Evolutionary conservation across 2,329 filamentous ascomycete genomes (phyloP).

Genomic region (Penicillium vulpinum): DNA sequence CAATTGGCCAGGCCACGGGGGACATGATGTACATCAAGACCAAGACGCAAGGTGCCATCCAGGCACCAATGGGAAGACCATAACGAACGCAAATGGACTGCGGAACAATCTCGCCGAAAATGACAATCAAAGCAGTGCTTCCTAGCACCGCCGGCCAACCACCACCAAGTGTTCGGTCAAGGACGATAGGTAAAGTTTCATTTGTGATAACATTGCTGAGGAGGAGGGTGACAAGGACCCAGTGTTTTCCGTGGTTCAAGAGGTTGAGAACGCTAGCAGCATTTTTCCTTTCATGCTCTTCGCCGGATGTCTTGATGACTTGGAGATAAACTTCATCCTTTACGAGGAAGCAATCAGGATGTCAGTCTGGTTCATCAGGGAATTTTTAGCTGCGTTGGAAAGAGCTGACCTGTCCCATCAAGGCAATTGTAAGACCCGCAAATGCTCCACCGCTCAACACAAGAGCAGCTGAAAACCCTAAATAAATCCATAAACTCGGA

Average conservation of each 20-base stretch:
- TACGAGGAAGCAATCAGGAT: conserved; percentile 40
- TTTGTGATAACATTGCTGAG: conserved; percentile 98
- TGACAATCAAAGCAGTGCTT: conserved; percentile 92
- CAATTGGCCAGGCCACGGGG: conserved; percentile 89
- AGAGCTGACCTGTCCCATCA: conserved; percentile 59
- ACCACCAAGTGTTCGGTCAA: conserved; percentile 90
- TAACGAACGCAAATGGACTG: conserved; percentile 97
- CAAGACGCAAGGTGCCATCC: conserved; percentile 85
- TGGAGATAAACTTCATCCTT: conserved; percentile 92
- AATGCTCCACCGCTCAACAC: conserved; percentile 90
- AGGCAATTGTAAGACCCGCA: conserved; percentile 74
- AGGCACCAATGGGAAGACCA: conserved; percentile 90
- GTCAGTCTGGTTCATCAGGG: conserved; percentile 1
- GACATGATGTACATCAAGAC: conserved; percentile 88
- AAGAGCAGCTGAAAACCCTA: conserved; percentile 73
- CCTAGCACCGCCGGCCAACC: conserved; percentile 92
- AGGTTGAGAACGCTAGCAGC: conserved; percentile 78
- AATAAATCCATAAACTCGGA: conserved; percentile 75
- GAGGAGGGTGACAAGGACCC: conserved; percentile 92
- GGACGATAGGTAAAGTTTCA: conserved; percentile 90
- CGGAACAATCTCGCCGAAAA: conserved; percentile 94
- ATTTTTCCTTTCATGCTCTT: conserved; percentile 82
- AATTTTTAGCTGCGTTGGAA: conserved; percentile 26
- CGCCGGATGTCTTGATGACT: conserved; percentile 82
- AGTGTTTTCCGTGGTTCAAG: conserved; percentile 88